Conservation (phyloP, 2,329 filamentous ascomycete species). For the Botrytis aclada region DNA sequence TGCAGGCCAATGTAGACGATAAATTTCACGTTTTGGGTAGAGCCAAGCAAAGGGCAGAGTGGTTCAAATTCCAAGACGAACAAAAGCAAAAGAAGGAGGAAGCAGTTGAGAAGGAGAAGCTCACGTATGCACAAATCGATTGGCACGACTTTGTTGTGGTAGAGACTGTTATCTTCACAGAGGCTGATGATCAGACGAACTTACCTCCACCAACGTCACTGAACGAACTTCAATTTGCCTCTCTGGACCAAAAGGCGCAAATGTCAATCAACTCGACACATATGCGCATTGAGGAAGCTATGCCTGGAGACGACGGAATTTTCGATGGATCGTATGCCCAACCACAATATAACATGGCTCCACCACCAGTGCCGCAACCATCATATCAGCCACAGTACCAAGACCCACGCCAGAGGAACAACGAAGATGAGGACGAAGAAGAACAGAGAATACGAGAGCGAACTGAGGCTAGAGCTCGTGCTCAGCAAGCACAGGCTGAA, state of each 20-base stretch:
- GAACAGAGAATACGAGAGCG: conserved; percentile 61
- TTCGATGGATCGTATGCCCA: conserved; percentile 51
- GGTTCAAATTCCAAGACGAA: conserved; percentile 76
- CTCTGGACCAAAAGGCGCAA: conserved; percentile 89
- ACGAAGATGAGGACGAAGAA: conserved; percentile 59
- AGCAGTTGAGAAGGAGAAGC: conserved; percentile 75
- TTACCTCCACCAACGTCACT: conserved; percentile 87
- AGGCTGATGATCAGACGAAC: conserved; percentile 79
- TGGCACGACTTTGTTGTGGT: conserved; percentile 98
- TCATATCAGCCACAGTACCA: conserved; percentile 38
- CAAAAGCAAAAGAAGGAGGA: conserved; percentile 89
- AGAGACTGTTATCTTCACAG: conserved; percentile 89
- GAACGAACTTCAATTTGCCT: conserved; percentile 89
- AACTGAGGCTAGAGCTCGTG: conserved; percentile 57
- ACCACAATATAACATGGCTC: conserved; percentile 42
- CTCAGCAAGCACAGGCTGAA: conserved; percentile 76
- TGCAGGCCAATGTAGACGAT: conserved; percentile 73
- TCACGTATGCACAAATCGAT: conserved; percentile 79
- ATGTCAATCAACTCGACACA: conserved; percentile 75
- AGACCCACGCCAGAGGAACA: conserved; percentile 32
- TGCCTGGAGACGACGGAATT: conserved; percentile 72
- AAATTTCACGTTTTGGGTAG: conserved; percentile 76
- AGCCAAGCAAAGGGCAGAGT: conserved; percentile 83
- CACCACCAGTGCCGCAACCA: conserved; percentile 37
- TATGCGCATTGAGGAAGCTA: conserved; percentile 88